phyloP scores from a whole-genome alignment of 768 basidiomycete genomes.

The Coprinopsis cinerea region DNA sequence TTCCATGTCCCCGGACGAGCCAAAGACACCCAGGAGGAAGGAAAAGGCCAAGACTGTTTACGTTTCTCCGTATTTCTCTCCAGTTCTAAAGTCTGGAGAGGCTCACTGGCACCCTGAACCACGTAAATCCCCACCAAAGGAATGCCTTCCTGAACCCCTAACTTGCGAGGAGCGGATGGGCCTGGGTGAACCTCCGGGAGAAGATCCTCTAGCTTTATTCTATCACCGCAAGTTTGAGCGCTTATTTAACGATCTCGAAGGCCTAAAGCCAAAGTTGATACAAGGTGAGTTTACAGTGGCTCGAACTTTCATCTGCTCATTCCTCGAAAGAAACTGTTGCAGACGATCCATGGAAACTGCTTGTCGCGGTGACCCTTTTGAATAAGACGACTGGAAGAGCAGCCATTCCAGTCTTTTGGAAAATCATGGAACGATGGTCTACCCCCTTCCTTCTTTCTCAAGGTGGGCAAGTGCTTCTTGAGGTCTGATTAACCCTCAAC shows the following conservation, averaged over 20 bases:
- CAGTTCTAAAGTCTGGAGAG: too few relatives aligned
- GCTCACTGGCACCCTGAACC: too few relatives aligned
- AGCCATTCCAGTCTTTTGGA: conserved; percentile 63
- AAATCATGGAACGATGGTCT: conserved; percentile 51
- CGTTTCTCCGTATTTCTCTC: too few relatives aligned
- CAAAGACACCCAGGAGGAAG: too few relatives aligned
- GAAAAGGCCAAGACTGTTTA: too few relatives aligned
- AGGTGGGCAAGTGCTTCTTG: conserved; percentile 30
- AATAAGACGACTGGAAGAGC: conserved; percentile 63
- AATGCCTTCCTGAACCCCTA: background rate
- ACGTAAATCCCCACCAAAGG: background rate
- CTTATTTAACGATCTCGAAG: conserved; percentile 19
- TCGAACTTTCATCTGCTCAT: background rate
- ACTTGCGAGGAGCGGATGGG: background rate
- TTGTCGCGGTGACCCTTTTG: conserved; percentile 60
- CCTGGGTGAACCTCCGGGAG: background rate
- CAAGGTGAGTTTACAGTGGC: conserved; percentile 26
- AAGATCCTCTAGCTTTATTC: conserved; percentile 23
- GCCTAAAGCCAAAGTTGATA: conserved; percentile 31
- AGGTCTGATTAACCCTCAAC: background rate
- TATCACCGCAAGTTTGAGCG: conserved; percentile 19
- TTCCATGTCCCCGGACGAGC: too few relatives aligned
- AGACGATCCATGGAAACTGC: conserved; percentile 61
- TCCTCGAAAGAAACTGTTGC: conserved; percentile 40
- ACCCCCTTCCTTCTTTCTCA: conserved; percentile 47